Conservation (phyloP, 2,329 filamentous ascomycete species). For the Ceratocystis smalleyi region DNA sequence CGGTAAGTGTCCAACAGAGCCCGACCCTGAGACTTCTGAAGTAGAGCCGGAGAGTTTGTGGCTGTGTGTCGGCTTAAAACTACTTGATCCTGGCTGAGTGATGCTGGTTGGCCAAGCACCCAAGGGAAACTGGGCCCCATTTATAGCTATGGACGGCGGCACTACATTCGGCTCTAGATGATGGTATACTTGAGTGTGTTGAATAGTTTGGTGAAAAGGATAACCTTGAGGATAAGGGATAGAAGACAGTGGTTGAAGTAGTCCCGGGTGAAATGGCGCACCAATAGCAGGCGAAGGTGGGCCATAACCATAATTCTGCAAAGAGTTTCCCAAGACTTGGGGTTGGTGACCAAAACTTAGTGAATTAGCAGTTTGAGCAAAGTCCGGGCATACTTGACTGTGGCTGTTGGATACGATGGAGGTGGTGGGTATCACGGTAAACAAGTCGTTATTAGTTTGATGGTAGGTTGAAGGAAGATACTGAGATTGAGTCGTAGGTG, state of each 20-base stretch:
- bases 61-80: neutral
- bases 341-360: neutral
- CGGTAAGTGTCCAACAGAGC: neutral
- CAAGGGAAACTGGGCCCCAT: neutral
- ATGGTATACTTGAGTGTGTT: conserved; percentile 1
- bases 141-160: neutral
- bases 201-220: neutral
- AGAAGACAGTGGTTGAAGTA: conserved; percentile 8
- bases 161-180: neutral
- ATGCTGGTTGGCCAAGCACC: neutral
- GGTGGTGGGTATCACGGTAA: neutral
- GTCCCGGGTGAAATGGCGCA: conserved; percentile 11
- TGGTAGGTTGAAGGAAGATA: neutral
- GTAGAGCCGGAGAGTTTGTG: neutral
- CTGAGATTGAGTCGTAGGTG: neutral
- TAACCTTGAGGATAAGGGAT: neutral
- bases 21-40: neutral
- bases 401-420: neutral
- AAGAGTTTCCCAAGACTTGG: neutral
- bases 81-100: neutral
- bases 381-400: neutral
- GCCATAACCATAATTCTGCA: conserved; percentile 14
- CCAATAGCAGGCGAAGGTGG: conserved; percentile 16
- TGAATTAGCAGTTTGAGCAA: conserved; percentile 2
- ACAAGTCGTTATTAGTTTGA: neutral